Conservation (phyloP, 768 basidiomycete genomes). For the Phanerochaete carnosa region DNA sequence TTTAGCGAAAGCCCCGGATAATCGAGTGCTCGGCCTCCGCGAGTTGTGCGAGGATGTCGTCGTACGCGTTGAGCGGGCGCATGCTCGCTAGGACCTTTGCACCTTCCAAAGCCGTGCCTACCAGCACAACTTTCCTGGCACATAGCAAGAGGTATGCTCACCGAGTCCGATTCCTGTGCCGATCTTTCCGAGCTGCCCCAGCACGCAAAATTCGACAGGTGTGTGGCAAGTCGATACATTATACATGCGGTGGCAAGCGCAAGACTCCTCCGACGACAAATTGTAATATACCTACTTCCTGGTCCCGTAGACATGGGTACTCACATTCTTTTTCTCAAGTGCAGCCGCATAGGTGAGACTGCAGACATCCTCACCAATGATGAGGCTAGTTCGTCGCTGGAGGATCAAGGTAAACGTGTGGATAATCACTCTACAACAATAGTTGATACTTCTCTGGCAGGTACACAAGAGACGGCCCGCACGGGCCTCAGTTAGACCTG, state of each 20-base stretch:
- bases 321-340: constrained; percentile 39
- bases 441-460: too few relatives aligned
- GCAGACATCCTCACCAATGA: constrained; percentile 55
- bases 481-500: too few relatives aligned
- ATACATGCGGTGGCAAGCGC: not conserved
- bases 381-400: constrained; percentile 6
- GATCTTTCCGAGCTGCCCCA: constrained; percentile 8
- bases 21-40: not conserved
- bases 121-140: not conserved
- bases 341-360: constrained; percentile 48
- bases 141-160: not conserved
- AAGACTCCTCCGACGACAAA: too few relatives aligned
- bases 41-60: constrained; percentile 3
- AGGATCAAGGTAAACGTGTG: too few relatives aligned
- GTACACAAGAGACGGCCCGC: too few relatives aligned
- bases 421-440: too few relatives aligned
- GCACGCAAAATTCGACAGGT: not conserved
- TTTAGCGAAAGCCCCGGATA: constrained; percentile 1
- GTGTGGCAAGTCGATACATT: not conserved
- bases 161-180: constrained; percentile 13
- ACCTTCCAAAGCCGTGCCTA: not conserved
- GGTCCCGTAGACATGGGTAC: constrained; percentile 50
- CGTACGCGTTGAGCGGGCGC: not conserved
- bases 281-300: constrained; percentile 24
- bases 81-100: constrained; percentile 5